Conservation (phyloP, 129 eudicot species). For the Chrysanthemum makinoi region DNA sequence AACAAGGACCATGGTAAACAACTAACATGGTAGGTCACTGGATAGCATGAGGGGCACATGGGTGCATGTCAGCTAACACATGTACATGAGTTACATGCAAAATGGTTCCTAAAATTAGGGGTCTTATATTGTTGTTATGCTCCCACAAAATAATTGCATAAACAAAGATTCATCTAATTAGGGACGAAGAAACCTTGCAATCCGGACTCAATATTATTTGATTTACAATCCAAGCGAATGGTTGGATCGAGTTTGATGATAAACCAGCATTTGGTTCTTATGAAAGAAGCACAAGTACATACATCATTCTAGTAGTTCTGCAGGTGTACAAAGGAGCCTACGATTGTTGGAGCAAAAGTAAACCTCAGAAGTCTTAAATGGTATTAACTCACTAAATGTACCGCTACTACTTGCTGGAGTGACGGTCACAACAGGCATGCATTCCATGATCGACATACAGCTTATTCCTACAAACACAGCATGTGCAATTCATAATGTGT, state of each 20-base stretch:
- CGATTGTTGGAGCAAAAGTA: constrained; percentile 7
- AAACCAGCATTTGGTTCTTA: not conserved
- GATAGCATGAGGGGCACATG: constrained; percentile 40
- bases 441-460: constrained; percentile 24
- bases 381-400: not conserved
- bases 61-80: constrained; percentile 39
- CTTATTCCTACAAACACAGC: constrained; percentile 38
- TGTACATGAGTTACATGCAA: constrained; percentile 20
- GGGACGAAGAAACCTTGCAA: not conserved
- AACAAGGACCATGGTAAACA: constrained; percentile 9
- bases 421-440: not conserved
- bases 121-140: no score
- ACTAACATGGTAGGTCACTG: constrained; percentile 32
- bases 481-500: not conserved
- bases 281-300: not conserved
- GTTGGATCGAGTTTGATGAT: not conserved
- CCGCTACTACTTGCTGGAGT: constrained; percentile 2
- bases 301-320: not conserved
- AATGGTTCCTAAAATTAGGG: not conserved
- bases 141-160: not conserved
- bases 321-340: constrained; percentile 12
- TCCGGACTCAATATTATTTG: not conserved
- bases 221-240: constrained; percentile 1
- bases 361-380: constrained; percentile 11
- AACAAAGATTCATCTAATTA: not conserved